Percentiles rank a stretch among this genome's conserved stretches.
Conservation (phyloP, 1,284 basidiomycete genomes). For the Ustilago vetiveriae region DNA sequence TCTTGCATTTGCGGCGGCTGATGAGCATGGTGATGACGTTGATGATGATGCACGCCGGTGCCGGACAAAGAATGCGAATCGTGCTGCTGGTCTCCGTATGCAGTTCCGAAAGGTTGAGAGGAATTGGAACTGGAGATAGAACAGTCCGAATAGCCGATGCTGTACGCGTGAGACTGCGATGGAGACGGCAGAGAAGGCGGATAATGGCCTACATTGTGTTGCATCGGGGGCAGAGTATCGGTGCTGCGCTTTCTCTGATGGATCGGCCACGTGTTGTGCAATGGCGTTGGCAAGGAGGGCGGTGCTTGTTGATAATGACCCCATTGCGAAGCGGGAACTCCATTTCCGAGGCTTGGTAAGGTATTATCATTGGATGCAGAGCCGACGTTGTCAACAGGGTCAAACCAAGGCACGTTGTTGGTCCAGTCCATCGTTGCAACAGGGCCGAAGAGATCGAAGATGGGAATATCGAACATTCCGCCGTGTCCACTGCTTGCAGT, state of each 20-base stretch:
- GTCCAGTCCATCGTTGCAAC: slow-evolving; percentile 34
- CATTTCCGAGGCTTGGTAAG: slow-evolving; percentile 16
- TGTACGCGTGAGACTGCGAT: slow-evolving; percentile 8
- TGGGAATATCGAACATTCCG: slow-evolving; percentile 45
- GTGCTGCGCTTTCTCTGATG: slow-evolving; percentile 15
- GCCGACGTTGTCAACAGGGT: slow-evolving; percentile 18
- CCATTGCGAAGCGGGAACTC: slow-evolving; percentile 10
- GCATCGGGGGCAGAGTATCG: slow-evolving; percentile 22
- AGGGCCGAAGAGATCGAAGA: slow-evolving; percentile 33
- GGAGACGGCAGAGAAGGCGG: slow-evolving; percentile 5
- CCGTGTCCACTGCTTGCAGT: slow-evolving; percentile 12
- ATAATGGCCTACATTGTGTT: slow-evolving; percentile 10
- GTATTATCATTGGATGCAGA: background rate
- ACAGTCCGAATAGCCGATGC: slow-evolving; percentile 9
- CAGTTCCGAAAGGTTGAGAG: background rate
- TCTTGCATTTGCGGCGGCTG: slow-evolving; percentile 7
- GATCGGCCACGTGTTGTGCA: slow-evolving; percentile 16
- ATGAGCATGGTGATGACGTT: background rate
- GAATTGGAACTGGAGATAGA: background rate
- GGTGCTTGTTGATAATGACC: slow-evolving; percentile 3
- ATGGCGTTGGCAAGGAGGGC: background rate
- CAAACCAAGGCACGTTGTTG: slow-evolving; percentile 47
- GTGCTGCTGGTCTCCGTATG: slow-evolving; percentile 8
- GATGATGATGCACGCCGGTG: slow-evolving; percentile 12
- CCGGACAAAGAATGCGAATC: background rate